These are phyloP conservation scores for Rhizopogon roseolus DNA, from an alignment of 768 basidiomycete genomes.

Conservation along the genomic window DNA sequence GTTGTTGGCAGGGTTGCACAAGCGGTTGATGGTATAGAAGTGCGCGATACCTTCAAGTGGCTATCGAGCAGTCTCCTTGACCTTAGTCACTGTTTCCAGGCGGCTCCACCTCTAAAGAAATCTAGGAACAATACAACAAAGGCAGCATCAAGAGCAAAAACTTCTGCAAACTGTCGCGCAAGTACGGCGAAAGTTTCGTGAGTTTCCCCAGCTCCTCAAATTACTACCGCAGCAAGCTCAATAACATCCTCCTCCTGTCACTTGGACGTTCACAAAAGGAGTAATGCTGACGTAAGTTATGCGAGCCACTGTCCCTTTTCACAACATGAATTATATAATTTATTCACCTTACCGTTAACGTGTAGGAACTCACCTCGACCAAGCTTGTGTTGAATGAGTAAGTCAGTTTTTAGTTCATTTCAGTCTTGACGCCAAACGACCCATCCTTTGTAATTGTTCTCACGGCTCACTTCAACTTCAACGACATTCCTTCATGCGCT, in stretches of 20 bases:
- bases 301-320: slow-evolving; percentile 7
- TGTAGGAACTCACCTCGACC: slow-evolving; percentile 22
- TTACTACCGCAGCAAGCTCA: neutral
- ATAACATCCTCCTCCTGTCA: neutral
- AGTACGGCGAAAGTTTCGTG: slow-evolving; percentile 11
- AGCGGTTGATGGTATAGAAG: slow-evolving; percentile 15
- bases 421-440: slow-evolving; percentile 7
- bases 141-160: slow-evolving; percentile 5
- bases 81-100: slow-evolving; percentile 7
- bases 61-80: neutral
- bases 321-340: slow-evolving; percentile 9
- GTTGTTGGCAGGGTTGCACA: slow-evolving; percentile 11
- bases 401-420: slow-evolving; percentile 21
- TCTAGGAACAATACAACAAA: slow-evolving; percentile 28
- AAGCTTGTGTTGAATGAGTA: slow-evolving; percentile 22
- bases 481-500: slow-evolving; percentile 46
- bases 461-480: slow-evolving; percentile 7
- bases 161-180: slow-evolving; percentile 12
- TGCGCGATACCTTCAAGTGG: slow-evolving; percentile 12
- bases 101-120: slow-evolving; percentile 36
- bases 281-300: slow-evolving; percentile 29
- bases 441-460: slow-evolving; percentile 3
- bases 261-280: slow-evolving; percentile 10
- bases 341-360: slow-evolving; percentile 6
- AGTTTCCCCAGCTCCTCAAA: slow-evolving; percentile 8